Percentiles rank a stretch among this genome's conserved stretches.
phyloP scores from a whole-genome alignment of 192 early-diverging fungal species.

The Phlyctochytrium arcticum region DNA sequence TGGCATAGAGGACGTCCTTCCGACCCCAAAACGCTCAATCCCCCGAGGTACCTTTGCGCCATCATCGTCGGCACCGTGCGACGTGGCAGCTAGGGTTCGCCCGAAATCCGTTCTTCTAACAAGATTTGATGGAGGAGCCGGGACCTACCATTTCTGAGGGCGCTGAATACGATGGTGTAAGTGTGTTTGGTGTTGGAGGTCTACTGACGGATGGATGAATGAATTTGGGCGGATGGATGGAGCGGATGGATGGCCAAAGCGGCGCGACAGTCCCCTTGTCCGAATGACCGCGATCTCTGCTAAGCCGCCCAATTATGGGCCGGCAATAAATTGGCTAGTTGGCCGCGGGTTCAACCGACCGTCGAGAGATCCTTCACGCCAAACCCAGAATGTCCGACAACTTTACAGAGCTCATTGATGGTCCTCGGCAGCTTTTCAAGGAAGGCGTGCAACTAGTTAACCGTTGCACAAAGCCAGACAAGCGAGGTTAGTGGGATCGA shows the following conservation, averaged over 20 bases:
- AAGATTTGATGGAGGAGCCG: not conserved
- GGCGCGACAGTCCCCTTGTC: not conserved
- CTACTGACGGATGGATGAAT: conserved; percentile 14
- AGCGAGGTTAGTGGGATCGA: not conserved
- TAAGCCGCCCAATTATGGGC: not conserved
- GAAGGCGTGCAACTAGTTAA: not conserved
- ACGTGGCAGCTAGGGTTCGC: not conserved
- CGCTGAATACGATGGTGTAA: not conserved
- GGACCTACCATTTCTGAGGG: conserved; percentile 5
- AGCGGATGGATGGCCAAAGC: not conserved
- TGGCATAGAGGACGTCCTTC: not conserved
- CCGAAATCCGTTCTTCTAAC: not conserved
- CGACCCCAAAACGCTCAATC: not conserved
- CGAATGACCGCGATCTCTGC: not conserved
- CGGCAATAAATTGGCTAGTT: not conserved
- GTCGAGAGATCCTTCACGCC: too few species aligned
- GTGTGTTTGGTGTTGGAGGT: not conserved
- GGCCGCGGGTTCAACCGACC: too few species aligned
- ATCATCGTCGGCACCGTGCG: not conserved
- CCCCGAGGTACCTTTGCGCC: not conserved
- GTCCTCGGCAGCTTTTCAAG: not conserved
- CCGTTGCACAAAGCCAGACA: not conserved
- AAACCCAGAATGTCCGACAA: not conserved
- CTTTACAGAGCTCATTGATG: not conserved
- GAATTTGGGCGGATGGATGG: conserved; percentile 19